Conservation (phyloP, 2,329 filamentous ascomycete genomes). For the Trichoderma sp. region DNA sequence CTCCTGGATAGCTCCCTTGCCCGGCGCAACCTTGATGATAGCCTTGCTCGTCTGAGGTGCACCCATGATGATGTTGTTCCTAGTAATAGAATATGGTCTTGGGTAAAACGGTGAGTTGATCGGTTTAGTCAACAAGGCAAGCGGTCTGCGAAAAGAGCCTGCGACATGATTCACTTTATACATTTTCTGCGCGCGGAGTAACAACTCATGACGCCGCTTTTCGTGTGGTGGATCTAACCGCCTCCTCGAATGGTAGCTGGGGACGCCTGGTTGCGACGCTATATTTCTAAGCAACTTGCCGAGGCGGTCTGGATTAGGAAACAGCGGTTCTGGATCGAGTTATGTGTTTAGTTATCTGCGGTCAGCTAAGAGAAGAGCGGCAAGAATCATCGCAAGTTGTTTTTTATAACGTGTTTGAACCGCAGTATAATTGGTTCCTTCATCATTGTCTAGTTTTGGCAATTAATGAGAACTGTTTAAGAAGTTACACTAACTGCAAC, state of each 20-base stretch:
- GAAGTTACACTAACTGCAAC: background rate
- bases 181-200: background rate
- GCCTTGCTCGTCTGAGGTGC: slow-evolving; percentile 4
- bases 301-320: background rate
- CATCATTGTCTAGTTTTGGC: background rate
- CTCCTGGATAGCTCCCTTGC: background rate
- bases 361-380: background rate
- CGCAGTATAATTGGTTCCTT: background rate
- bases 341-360: background rate
- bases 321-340: background rate
- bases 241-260: background rate
- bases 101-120: background rate
- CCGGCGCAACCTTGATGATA: background rate
- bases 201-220: background rate
- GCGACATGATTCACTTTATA: background rate
- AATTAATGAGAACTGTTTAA: background rate
- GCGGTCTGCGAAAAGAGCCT: background rate
- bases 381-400: background rate
- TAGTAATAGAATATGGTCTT: background rate
- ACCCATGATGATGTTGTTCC: background rate
- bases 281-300: slow-evolving; percentile 9
- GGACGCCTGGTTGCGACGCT: background rate
- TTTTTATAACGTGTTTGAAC: background rate
- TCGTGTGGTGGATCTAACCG: slow-evolving; percentile 6
- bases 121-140: background rate